These are phyloP conservation scores for Colletotrichum sp. DNA, from an alignment of 2,329 filamentous ascomycete genomes.

Conservation along the genomic window DNA sequence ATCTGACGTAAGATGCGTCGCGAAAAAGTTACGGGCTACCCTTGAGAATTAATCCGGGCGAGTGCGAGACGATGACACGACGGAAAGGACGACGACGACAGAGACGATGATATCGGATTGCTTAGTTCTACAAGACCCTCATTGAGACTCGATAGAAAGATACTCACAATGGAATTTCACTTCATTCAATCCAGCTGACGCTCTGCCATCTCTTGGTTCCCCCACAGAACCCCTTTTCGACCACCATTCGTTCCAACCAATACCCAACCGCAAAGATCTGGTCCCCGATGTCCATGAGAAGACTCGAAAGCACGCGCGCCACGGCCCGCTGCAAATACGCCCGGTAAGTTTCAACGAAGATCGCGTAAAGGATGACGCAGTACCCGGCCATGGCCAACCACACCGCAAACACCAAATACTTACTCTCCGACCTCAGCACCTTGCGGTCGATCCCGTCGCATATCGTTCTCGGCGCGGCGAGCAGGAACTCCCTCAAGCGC, in stretches of 20 bases:
- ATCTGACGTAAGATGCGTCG: not conserved
- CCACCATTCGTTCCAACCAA: not conserved
- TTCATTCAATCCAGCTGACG: not conserved
- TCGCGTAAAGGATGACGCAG: slow-evolving; percentile 19
- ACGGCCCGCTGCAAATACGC: not conserved
- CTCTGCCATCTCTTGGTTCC: not conserved
- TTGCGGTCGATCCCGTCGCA: not conserved
- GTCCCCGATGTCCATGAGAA: not conserved
- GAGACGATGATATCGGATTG: not conserved
- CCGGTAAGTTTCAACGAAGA: not conserved
- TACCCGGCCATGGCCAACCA: slow-evolving; percentile 11
- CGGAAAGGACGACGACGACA: too few species aligned
- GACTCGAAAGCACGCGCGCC: not conserved
- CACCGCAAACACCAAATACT: slow-evolving; percentile 13
- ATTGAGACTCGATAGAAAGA: not conserved
- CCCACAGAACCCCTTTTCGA: not conserved
- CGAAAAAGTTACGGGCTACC: not conserved
- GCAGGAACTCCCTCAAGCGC: not conserved
- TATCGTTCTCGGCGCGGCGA: not conserved
- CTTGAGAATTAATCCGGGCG: not conserved
- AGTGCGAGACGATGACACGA: too few species aligned
- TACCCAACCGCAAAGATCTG: not conserved
- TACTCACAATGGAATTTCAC: not conserved
- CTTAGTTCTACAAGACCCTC: fast-evolving
- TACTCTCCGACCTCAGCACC: not conserved